Base-by-base conservation (phyloP, 176 grass and related monocot species). In the Lolium multiflorum region DNA sequence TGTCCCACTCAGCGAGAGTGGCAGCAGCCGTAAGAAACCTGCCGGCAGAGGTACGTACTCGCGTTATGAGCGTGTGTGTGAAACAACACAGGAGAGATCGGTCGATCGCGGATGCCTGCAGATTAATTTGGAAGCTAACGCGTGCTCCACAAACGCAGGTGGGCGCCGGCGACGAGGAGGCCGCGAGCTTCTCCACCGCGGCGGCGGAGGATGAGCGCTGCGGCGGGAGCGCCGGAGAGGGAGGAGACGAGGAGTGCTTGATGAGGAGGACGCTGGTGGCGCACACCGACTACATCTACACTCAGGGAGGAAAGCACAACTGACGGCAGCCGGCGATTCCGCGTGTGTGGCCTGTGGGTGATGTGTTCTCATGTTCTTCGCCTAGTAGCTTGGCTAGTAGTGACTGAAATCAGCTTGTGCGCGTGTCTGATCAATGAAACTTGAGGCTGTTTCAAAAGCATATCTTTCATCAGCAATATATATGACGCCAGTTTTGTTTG, bases 241-340 rank as follows among this genome's bases (percentile, higher is more conserved):
- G 11, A 46, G 70, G 44, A 74, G 71, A 7, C 13, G 71, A 74
- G 22, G 71, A 74, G 71, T 74, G 71, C 71, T 4, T 50, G 47
- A 74, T 74, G 71, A 74, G 71, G 46, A 50, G 71, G 22, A 51
- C 71, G 46, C 71, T 74, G 71, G 71, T 28, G 71, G 71, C 44
- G 46, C 71, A 74, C 71, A 74, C 46, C 11, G 71, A 74, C 46
- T 74, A 74, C 71, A 74, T 74, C 71, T 74, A 51, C 46, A 74
- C 71, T 22, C 71, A 74, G 71, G 71, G 71, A 74, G 71, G 46
- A 51, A 74, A 74, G 13, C 71, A 74, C 46, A 74, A 74, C 71
- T 74, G 4, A 16, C 54, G 16, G 2, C 62, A 15, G 11, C 24
- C 24, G 61, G 11, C 61, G 22, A 65, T 65, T 16, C 25, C 5